Conservation (phyloP, 768 basidiomycete genomes). For the Boletus reticuloceps region DNA sequence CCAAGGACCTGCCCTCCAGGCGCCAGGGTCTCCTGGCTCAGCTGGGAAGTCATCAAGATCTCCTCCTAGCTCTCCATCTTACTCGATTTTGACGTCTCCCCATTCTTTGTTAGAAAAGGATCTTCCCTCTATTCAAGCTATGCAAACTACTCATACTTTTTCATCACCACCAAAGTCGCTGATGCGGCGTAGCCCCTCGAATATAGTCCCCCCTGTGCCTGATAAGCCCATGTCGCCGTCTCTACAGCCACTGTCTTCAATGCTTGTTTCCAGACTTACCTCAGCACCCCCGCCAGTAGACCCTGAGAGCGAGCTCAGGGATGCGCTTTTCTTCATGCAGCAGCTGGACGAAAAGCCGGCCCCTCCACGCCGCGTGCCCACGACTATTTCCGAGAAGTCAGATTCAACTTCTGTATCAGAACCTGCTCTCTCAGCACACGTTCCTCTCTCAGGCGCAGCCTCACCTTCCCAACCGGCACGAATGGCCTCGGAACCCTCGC, state of each 20-base stretch:
- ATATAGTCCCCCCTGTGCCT: constrained; percentile 28
- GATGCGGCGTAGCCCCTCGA: constrained; percentile 14
- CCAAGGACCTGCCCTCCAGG: constrained; percentile 14
- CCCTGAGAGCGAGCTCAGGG: constrained; percentile 43
- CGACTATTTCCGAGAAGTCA: constrained; percentile 47
- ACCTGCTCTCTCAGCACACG: constrained; percentile 17
- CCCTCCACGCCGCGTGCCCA: constrained; percentile 39
- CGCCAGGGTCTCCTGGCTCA: constrained; percentile 15
- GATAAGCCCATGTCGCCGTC: constrained; percentile 19
- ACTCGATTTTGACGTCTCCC: constrained; percentile 37
- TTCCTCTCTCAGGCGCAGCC: constrained; percentile 22
- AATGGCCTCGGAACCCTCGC: constrained; percentile 31
- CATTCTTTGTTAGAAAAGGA: constrained; percentile 33
- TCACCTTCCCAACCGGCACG: constrained; percentile 19
- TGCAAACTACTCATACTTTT: constrained; percentile 20
- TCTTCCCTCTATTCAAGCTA: constrained; percentile 31
- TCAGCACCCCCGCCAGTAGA: constrained; percentile 15
- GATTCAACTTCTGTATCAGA: constrained; percentile 32
- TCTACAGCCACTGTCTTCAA: constrained; percentile 19
- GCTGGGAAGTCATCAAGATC: constrained; percentile 20
- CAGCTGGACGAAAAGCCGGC: constrained; percentile 41
- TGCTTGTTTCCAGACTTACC: constrained; percentile 27
- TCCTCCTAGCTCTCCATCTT: constrained; percentile 23
- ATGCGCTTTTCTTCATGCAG: constrained; percentile 70
- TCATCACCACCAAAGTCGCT: constrained; percentile 11